Evolutionary conservation across 2,329 filamentous ascomycete species (phyloP).

Genomic region (Sclerotinia borealis): DNA sequence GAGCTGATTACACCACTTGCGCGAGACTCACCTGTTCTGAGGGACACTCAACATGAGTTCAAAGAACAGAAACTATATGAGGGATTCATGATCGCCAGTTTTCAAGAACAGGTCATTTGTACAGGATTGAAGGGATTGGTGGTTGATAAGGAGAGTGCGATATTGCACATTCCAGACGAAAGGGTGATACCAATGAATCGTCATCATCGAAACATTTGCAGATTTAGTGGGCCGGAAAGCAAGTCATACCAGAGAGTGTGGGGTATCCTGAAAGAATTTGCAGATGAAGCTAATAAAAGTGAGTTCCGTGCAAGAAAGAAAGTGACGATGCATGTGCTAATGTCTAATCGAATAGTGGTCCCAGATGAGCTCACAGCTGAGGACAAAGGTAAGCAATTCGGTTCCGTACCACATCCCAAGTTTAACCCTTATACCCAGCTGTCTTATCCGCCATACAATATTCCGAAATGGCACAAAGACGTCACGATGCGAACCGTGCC

Average conservation of each 20-base stretch:
- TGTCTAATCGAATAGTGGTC: background rate
- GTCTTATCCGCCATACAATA: constrained; percentile 28
- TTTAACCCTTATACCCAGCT: background rate
- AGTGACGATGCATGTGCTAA: background rate
- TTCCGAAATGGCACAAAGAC: constrained; percentile 27
- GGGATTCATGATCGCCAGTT: background rate
- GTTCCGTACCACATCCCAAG: background rate
- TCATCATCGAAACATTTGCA: constrained; percentile 17
- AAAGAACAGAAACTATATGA: background rate
- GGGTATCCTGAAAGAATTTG: background rate
- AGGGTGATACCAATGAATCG: constrained; percentile 5
- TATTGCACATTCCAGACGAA: constrained; percentile 3
- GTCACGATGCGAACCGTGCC: constrained; percentile 23
- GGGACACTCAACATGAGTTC: constrained; percentile 18
- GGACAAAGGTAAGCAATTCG: background rate
- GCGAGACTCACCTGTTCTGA: constrained; percentile 14
- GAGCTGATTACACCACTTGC: constrained; percentile 15
- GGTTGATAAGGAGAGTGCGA: constrained; percentile 12
- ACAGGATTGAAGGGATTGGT: background rate
- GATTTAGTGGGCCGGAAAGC: constrained; percentile 12
- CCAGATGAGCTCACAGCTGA: background rate
- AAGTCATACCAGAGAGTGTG: background rate
- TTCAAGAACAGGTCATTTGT: background rate
- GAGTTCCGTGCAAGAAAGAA: background rate
- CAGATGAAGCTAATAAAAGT: background rate